A percentile compares a stretch with the other conserved stretches of the same genome.
These are phyloP conservation scores for Phyllosticta citribraziliensis DNA, from an alignment of 2,329 filamentous ascomycete species.

Conservation along the genomic window DNA sequence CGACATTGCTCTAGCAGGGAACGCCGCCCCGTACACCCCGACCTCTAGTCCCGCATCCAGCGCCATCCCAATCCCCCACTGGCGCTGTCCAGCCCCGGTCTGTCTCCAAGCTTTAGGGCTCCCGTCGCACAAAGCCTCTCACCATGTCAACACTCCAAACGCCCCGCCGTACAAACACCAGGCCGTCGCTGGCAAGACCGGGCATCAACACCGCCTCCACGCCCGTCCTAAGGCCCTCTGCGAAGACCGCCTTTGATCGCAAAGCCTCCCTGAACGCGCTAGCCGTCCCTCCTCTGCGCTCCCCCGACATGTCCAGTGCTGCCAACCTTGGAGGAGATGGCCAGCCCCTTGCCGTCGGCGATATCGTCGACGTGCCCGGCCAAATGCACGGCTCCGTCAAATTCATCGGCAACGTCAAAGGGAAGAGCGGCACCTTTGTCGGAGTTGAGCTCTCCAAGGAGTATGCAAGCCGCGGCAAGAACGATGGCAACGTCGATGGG, in stretches of 20 bases:
- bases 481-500: conserved; percentile 93
- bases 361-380: conserved; percentile 82
- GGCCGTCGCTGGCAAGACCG: conserved; percentile 29
- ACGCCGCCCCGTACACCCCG: background rate
- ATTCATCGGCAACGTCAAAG: conserved; percentile 77
- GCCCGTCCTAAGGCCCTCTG: conserved; percentile 31
- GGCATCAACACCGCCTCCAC: conserved; percentile 30
- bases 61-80: background rate
- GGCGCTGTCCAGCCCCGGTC: background rate
- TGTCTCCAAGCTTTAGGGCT: background rate
- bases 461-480: conserved; percentile 79
- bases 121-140: conserved; percentile 3
- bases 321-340: conserved; percentile 35
- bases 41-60: background rate
- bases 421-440: conserved; percentile 84
- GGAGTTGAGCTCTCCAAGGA: conserved; percentile 81
- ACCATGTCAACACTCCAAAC: conserved; percentile 16
- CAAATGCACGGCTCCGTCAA: conserved; percentile 85
- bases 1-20: conserved; percentile 1
- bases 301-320: background rate
- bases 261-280: conserved; percentile 65
- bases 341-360: conserved; percentile 60
- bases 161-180: conserved; percentile 26
- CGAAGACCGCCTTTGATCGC: conserved; percentile 46
- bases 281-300: conserved; percentile 34